phyloP scores from a whole-genome alignment of 2,329 filamentous ascomycete species.

The Verticillium nonalfalfae region DNA sequence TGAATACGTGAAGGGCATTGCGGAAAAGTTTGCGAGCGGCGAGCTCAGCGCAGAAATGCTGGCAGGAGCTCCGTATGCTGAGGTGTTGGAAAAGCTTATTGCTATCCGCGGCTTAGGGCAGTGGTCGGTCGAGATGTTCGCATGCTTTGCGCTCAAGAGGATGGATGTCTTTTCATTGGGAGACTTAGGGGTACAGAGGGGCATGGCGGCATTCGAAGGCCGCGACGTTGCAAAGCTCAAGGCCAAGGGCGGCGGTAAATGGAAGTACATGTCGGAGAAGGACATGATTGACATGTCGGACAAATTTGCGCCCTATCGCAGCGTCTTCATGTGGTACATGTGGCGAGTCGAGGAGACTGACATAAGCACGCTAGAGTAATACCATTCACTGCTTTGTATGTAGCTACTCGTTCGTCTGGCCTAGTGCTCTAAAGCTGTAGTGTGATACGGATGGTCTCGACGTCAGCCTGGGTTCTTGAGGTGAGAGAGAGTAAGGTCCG shows the following conservation, averaged over 20 bases:
- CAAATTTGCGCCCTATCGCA: constrained; percentile 80
- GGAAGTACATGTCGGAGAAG: constrained; percentile 94
- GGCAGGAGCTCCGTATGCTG: constrained; percentile 73
- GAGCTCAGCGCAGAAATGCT: constrained; percentile 73
- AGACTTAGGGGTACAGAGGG: constrained; percentile 88
- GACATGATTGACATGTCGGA: constrained; percentile 84
- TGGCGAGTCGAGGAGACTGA: constrained; percentile 83
- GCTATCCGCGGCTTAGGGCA: constrained; percentile 80
- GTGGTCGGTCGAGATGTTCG: constrained; percentile 98
- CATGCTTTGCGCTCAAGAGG: constrained; percentile 87
- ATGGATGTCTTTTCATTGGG: constrained; percentile 91
- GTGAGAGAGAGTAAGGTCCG: too few species aligned
- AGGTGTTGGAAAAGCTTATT: constrained; percentile 74
- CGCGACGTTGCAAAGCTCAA: constrained; percentile 81
- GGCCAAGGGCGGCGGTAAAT: constrained; percentile 69
- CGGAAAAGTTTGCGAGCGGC: constrained; percentile 69
- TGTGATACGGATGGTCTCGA: too few species aligned
- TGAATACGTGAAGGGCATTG: constrained; percentile 85
- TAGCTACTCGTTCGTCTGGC: too few species aligned
- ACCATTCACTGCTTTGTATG: too few species aligned
- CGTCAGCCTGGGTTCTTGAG: too few species aligned
- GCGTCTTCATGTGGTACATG: constrained; percentile 98
- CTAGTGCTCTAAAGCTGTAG: too few species aligned
- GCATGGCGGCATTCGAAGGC: constrained; percentile 84
- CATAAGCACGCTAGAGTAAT: constrained; percentile 50